phyloP scores from a whole-genome alignment of 768 basidiomycete species.

The Sarcodon sp. region DNA sequence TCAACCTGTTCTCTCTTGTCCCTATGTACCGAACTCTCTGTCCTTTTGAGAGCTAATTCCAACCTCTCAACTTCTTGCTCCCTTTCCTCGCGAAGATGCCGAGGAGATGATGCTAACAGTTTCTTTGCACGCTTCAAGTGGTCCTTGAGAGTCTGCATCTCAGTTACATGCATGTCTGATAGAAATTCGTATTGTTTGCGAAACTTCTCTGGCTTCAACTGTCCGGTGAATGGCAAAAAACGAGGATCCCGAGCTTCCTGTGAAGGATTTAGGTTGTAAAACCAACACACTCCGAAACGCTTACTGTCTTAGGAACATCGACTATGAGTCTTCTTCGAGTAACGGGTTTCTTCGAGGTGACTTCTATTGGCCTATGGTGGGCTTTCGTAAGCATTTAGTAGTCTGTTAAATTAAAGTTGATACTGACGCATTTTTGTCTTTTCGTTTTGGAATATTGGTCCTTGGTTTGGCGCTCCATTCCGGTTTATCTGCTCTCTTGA shows the following conservation, averaged over 20 bases:
- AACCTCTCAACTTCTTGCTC: constrained; percentile 58
- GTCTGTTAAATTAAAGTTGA: not conserved
- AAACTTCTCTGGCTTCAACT: constrained; percentile 53
- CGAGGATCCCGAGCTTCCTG: constrained; percentile 82
- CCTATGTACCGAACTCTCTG: constrained; percentile 66
- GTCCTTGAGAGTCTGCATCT: constrained; percentile 52
- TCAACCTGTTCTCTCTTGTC: constrained; percentile 62
- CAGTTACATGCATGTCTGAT: constrained; percentile 44
- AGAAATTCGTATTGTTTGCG: constrained; percentile 67
- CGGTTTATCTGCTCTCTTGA: constrained; percentile 19
- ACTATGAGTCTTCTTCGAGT: constrained; percentile 59
- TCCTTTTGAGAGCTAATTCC: constrained; percentile 61
- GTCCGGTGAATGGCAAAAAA: constrained; percentile 63
- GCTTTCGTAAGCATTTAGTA: not conserved
- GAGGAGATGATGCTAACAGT: constrained; percentile 44
- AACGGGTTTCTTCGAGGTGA: constrained; percentile 79
- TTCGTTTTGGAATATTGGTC: constrained; percentile 42
- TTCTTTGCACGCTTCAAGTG: constrained; percentile 60
- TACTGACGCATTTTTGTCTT: constrained; percentile 81
- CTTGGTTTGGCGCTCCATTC: constrained; percentile 30
- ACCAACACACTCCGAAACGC: constrained; percentile 12
- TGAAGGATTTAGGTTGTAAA: not conserved
- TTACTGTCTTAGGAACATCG: constrained; percentile 51
- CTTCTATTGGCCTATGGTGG: constrained; percentile 53
- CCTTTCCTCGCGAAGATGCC: constrained; percentile 42